Base-by-base conservation (phyloP, 2,329 filamentous ascomycete genomes). In the Camillea tinctor region DNA sequence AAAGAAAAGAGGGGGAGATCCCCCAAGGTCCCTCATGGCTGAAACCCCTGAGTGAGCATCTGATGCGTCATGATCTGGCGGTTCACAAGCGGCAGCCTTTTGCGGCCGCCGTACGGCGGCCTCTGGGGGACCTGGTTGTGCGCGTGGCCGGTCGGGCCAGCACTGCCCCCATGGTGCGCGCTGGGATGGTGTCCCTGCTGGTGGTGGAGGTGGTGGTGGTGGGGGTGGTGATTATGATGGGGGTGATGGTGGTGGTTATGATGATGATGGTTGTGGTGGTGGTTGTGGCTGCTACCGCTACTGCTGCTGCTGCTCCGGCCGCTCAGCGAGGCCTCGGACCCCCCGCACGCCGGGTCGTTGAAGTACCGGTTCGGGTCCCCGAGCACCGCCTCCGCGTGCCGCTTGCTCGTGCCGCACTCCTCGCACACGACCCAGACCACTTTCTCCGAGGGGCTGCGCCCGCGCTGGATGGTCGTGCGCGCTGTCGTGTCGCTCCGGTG, bases 391-490 rank as follows among this genome's bases (percentile, higher is more conserved):
- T 70, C 66, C 15, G 64, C 61, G 17, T 70, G 67, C 23, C 68
- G 66, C 54, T 66, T 70, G 57, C 67, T 71, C 19, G 70, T 71
- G 19, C 70, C 70, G 57, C 71, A 74, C 52, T 73, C 70, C 54
- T 73, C 69, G 54, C 71, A 74, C 11, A 72, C 69, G n/a, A 72
- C 65, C 70, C 71, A 73, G 21, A 72, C 69, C 2, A 72, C 64
- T 21, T 65, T 68, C 36, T 69, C 66, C 21, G 65, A 67, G n/a
- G 66, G 64, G 19, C 64, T 66, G 57, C 58, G 64, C 2, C 64
- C 67, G 30, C 61, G 64, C 24, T 65, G 64, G 55, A 69, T 67
- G 11, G 65, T 66, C 3, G 64, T 68, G 56, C 61, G 65, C 3
- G 67, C 60, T 24, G 68, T 60, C 24, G 62, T 67, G 21, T 66